Conservation (phyloP, 805 yeast species). For the Lachancea cidri region DNA sequence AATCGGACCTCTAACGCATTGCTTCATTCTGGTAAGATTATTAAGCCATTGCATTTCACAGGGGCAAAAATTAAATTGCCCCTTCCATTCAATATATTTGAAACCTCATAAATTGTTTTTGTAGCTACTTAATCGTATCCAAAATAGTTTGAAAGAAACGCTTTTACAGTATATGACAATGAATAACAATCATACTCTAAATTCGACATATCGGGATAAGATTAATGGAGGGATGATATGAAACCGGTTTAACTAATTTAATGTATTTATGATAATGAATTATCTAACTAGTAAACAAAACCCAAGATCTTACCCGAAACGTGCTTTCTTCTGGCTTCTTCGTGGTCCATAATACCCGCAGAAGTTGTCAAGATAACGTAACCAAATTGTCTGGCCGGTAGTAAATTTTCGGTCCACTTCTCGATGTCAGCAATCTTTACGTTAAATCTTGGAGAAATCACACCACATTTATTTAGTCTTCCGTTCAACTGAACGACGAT, state of each 20-base stretch:
- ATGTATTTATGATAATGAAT: no score
- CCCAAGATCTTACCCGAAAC: constrained; percentile 98
- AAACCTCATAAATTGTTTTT: no score
- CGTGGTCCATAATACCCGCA: constrained; percentile 99
- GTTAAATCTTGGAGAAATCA: constrained; percentile 97
- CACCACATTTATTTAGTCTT: constrained; percentile 98
- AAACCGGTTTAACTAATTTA: no score
- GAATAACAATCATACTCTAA: no score
- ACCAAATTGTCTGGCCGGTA: constrained; percentile 99
- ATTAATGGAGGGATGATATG: no score
- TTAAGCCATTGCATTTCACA: neutral
- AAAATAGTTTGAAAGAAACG: no score
- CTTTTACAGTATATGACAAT: neutral
- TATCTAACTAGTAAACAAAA: constrained; percentile 65
- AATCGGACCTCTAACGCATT: neutral
- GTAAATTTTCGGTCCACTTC: constrained; percentile 96
- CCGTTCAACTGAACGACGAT: constrained; percentile 95
- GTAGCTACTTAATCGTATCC: neutral
- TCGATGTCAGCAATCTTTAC: constrained; percentile 91
- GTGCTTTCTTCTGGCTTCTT: constrained; percentile 99
- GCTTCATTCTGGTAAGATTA: neutral
- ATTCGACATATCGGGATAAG: no score
- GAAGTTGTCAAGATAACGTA: constrained; percentile 96
- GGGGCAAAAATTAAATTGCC: neutral
- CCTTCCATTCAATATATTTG: no score